Conservation (phyloP, 306 rosid genomes). For the Pterocarpus macrocarpus region DNA sequence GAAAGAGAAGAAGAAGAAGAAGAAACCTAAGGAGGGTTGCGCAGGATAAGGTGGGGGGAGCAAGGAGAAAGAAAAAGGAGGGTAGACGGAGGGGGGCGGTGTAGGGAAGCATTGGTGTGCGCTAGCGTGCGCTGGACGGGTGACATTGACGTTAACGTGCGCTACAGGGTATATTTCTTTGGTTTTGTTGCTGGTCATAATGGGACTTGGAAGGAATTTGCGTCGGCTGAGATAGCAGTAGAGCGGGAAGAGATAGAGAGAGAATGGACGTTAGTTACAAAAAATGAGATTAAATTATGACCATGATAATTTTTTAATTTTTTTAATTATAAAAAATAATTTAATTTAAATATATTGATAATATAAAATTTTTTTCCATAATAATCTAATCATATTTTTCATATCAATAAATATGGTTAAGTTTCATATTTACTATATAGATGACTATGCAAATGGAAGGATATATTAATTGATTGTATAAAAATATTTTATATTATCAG, state of each 20-base stretch:
- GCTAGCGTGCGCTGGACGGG: conserved; percentile 55
- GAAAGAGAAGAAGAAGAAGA: conserved; percentile 11
- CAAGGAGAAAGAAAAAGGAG: conserved; percentile 40
- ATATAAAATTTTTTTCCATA: too few species aligned
- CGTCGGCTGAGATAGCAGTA: neutral
- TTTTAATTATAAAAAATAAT: too few species aligned
- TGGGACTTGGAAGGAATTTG: neutral
- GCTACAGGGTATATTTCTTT: conserved; percentile 24
- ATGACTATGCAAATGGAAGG: too few species aligned
- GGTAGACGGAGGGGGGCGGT: conserved; percentile 46
- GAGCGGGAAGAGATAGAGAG: conserved; percentile 18
- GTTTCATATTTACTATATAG: too few species aligned
- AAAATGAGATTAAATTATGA: neutral
- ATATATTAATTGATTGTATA: too few species aligned
- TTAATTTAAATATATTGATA: too few species aligned
- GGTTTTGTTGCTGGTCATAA: neutral
- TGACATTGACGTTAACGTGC: conserved; percentile 52
- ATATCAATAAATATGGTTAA: too few species aligned
- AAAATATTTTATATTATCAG: too few species aligned
- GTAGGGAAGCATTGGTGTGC: conserved; percentile 37
- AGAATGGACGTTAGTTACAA: neutral
- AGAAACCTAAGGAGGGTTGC: conserved; percentile 58
- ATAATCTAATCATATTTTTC: too few species aligned
- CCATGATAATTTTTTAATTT: too few species aligned
- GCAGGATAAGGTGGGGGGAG: conserved; percentile 61